Evolutionary conservation across 2,329 filamentous ascomycete species (phyloP), one percentile per base, ranked within the genome.

Genomic region (Immersiporthe knoxdaviesiana): DNA sequence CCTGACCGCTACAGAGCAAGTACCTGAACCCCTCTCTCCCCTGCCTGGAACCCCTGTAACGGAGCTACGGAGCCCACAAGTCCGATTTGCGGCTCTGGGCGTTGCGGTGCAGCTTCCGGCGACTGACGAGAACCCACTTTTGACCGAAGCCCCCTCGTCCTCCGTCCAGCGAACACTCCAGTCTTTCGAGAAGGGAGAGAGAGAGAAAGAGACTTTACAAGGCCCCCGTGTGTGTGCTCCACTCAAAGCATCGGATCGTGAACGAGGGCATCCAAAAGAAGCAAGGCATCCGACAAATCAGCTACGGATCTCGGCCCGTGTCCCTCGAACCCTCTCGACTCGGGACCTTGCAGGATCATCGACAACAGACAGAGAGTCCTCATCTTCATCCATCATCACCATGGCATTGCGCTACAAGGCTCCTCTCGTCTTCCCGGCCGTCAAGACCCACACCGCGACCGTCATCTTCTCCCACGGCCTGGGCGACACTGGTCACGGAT

Each of bases 391-490:
- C 16, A 18, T 47, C 8, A 3, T 50, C 44, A 58, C 35, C 35
- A 74, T 72, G 69, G 73, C 78, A 8, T 64, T 79, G 44, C 70
- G 76, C n/a, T 76, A 78, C 54, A 67, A 78, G 32, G 78, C 81
- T 21, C 88, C 89, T 18, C 83, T 96, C 67, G 85, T 96, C 27
- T 90, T 97, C 70, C 92, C 93, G 37, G 92, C 94, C 54, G 83
- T 92, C 44, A 92, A 88, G 77, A 89, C 88, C 77, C 96, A 98
- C 81, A 97, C 96, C 50, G 94, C 94, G 32, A 97, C 95, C 3
- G 91, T 98, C 75, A 98, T 99, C 76, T 94, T 97, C 81, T 87
- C 92, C 65, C 96, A 99, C 79, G 96, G 96, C 18, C 84, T 99
- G 52, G 96, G 96, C 72, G 96, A 98, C 78, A 91, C 85, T 39